Percentiles rank a stretch among this genome's conserved stretches.
Conservation (phyloP, 2,329 filamentous ascomycete genomes). For the Cordyceps militaris region DNA sequence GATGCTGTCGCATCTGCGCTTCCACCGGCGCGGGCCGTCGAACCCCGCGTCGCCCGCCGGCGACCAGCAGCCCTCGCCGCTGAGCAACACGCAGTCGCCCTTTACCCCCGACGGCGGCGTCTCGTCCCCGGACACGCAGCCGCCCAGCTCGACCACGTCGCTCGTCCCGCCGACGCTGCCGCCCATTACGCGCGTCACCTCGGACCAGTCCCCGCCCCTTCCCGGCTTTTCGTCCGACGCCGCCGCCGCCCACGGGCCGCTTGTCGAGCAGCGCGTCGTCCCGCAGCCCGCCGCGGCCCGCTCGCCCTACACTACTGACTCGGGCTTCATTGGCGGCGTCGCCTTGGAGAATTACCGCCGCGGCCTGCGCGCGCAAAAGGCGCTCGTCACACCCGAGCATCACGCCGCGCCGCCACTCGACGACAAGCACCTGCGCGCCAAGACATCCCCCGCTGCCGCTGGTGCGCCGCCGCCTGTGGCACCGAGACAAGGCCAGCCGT, state of each 20-base stretch:
- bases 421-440: constrained; percentile 10
- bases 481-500: background rate
- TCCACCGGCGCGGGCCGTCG: constrained; percentile 50
- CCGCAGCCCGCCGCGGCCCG: constrained; percentile 23
- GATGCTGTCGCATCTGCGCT: constrained; percentile 50
- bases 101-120: constrained; percentile 30
- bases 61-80: constrained; percentile 37
- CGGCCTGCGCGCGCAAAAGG: constrained; percentile 24
- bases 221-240: constrained; percentile 16
- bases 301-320: constrained; percentile 30
- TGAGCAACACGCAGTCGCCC: constrained; percentile 33
- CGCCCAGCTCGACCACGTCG: constrained; percentile 29
- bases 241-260: constrained; percentile 6
- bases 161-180: constrained; percentile 42
- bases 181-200: constrained; percentile 43
- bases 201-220: constrained; percentile 28
- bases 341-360: constrained; percentile 45
- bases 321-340: constrained; percentile 49
- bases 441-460: background rate
- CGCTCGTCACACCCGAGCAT: constrained; percentile 14
- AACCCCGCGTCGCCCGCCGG: constrained; percentile 47
- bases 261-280: constrained; percentile 20
- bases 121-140: constrained; percentile 28
- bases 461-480: background rate
- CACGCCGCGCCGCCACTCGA: constrained; percentile 10